phyloP scores from a whole-genome alignment of 108 stramenopile genomes.

The Bacterosira constricta region DNA sequence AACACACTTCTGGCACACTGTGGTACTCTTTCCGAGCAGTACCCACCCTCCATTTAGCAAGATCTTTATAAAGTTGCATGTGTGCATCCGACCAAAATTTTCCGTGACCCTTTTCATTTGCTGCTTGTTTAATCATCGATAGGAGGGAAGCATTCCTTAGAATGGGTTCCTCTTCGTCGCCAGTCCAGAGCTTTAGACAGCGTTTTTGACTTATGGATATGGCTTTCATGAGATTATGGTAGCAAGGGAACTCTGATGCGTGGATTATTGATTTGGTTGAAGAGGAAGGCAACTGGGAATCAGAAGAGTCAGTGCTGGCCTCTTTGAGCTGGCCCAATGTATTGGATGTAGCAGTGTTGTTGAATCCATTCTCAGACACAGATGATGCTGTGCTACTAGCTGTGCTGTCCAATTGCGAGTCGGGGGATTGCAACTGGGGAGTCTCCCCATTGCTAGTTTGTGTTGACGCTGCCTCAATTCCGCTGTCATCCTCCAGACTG shows the following conservation, averaged over 20 bases:
- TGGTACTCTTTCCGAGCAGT: conserved; percentile 49
- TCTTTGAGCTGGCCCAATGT: neutral
- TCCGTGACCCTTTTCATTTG: conserved; percentile 20
- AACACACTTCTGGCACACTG: conserved; percentile 54
- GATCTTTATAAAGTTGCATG: conserved; percentile 54
- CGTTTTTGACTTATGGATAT: conserved; percentile 68
- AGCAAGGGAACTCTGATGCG: conserved; percentile 59
- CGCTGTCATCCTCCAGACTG: conserved; percentile 7
- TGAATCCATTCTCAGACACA: conserved; percentile 12
- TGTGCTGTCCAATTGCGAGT: conserved; percentile 8
- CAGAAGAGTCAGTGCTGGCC: neutral
- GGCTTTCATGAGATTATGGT: conserved; percentile 58
- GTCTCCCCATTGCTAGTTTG: conserved; percentile 3
- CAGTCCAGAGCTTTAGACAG: conserved; percentile 67
- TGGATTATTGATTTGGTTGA: conserved; percentile 9
- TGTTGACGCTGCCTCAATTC: neutral
- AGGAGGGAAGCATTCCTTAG: conserved; percentile 46
- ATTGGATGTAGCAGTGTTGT: neutral
- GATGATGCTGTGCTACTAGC: conserved; percentile 8
- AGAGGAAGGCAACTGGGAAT: conserved; percentile 1
- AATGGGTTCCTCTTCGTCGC: conserved; percentile 44
- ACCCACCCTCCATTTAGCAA: conserved; percentile 59
- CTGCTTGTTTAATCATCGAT: conserved; percentile 49
- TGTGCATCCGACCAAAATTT: conserved; percentile 60
- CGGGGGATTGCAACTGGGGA: neutral